Evolutionary conservation across 768 basidiomycete genomes (phyloP).

Genomic region (Amanita jacksonii): DNA sequence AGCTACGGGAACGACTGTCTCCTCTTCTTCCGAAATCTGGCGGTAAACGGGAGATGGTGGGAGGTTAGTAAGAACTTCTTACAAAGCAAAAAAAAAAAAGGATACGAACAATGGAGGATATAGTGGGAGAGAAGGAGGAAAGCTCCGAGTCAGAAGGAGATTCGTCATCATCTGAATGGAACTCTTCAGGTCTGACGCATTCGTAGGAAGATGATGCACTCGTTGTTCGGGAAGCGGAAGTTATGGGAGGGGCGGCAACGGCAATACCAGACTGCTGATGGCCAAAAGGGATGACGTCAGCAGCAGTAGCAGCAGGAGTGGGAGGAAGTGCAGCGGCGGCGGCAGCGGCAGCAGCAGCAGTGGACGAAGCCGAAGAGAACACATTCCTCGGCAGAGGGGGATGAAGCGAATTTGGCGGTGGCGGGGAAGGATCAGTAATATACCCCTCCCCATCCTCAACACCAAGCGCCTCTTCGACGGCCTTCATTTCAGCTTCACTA

Average conservation of each 20-base stretch:
- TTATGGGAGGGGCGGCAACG: conserved; percentile 2
- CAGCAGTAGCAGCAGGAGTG: no score
- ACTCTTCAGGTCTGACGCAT: conserved; percentile 8
- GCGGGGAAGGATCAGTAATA: conserved; percentile 12
- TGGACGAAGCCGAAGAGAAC: conserved; percentile 1
- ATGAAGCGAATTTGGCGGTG: conserved; percentile 7
- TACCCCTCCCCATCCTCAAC: conserved; percentile 24
- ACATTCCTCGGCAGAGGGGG: conserved; percentile 8
- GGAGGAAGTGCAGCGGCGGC: no score
- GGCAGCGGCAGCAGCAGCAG: conserved; percentile 4
- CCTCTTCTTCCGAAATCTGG: conserved; percentile 8
- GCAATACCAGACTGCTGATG: no score
- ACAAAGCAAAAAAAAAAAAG: background rate
- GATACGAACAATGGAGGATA: conserved; percentile 6
- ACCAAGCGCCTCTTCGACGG: conserved; percentile 28
- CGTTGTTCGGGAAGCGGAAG: background rate
- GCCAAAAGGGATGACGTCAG: no score
- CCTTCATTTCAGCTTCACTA: conserved; percentile 25
- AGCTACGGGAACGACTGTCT: conserved; percentile 4
- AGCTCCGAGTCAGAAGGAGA: conserved; percentile 5
- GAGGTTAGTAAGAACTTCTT: background rate
- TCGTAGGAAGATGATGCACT: conserved; percentile 6
- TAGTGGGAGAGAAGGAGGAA: conserved; percentile 7
- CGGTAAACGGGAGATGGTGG: background rate
- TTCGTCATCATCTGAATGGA: conserved; percentile 8